Evolutionary conservation across 2,329 filamentous ascomycete genomes (phyloP).

Genomic region (Scedosporium apiospermum): DNA sequence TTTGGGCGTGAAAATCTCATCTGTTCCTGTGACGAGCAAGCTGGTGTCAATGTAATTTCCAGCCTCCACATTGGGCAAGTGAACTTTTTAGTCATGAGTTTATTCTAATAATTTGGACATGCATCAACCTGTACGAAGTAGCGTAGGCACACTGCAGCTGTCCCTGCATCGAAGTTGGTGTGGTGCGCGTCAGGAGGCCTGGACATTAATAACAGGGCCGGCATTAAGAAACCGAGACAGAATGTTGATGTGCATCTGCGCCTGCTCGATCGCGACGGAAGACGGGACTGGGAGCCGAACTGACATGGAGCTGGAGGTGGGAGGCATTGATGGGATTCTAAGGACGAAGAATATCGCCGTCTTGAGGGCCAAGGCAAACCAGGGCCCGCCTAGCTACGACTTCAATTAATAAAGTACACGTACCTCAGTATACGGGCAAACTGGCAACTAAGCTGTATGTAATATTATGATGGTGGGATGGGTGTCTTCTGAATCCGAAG

Average conservation of each 20-base stretch:
- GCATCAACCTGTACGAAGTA: not conserved
- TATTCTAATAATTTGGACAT: not conserved
- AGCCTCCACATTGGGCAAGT: not conserved
- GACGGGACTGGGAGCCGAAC: not conserved
- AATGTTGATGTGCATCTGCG: not conserved
- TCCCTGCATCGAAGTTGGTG: not conserved
- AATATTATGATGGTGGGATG: too few species aligned
- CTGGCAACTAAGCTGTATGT: too few species aligned
- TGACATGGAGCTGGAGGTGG: not conserved
- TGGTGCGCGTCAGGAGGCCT: not conserved
- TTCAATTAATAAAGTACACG: too few species aligned
- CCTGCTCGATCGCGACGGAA: not conserved
- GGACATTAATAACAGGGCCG: not conserved
- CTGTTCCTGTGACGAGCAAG: not conserved
- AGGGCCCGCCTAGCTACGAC: too few species aligned
- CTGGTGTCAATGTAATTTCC: not conserved
- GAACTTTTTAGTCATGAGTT: not conserved
- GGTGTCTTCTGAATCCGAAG: too few species aligned
- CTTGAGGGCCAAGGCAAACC: too few species aligned
- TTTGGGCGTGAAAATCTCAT: not conserved
- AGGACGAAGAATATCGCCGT: too few species aligned
- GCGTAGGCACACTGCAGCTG: not conserved
- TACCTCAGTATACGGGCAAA: too few species aligned
- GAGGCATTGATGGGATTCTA: too few species aligned
- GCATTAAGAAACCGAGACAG: not conserved